Conservation (phyloP, 176 grass and related monocot genomes). For the Carex littledalei region DNA sequence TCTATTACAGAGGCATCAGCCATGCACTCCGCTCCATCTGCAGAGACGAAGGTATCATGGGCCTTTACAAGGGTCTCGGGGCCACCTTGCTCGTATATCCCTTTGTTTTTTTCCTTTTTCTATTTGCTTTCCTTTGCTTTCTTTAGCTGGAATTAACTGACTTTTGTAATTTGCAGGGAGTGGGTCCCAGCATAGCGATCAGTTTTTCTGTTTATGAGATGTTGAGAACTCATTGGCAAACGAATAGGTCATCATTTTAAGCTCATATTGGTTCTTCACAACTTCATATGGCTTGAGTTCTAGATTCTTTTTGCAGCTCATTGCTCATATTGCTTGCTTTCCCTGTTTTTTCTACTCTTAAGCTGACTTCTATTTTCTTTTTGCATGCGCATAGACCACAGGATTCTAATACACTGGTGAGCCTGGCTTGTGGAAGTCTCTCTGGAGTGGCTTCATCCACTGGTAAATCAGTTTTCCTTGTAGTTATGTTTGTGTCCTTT, state of each 20-base stretch:
- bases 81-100: slow-evolving; percentile 70
- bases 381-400: slow-evolving; percentile 36
- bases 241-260: slow-evolving; percentile 53
- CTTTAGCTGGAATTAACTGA: not conserved
- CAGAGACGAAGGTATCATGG: slow-evolving; percentile 79
- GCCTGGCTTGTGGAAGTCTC: slow-evolving; percentile 89
- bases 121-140: not conserved
- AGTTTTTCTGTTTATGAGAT: slow-evolving; percentile 96
- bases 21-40: slow-evolving; percentile 78
- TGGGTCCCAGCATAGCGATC: slow-evolving; percentile 92
- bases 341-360: slow-evolving; percentile 8
- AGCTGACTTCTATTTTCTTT: not conserved
- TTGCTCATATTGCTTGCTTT: not conserved
- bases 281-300: not conserved
- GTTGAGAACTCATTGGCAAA: slow-evolving; percentile 72
- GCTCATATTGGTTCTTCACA: not conserved
- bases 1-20: slow-evolving; percentile 91
- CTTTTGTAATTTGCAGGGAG: slow-evolving; percentile 47
- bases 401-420: slow-evolving; percentile 66
- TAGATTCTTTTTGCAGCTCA: too few species aligned
- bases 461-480: slow-evolving; percentile 34
- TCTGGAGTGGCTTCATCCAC: slow-evolving; percentile 90
- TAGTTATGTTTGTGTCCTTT: not conserved
- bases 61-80: slow-evolving; percentile 95
- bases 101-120: not conserved